These are phyloP conservation scores for Geranium incanum DNA, from an alignment of 441 rosid genomes.

Conservation along the genomic window DNA sequence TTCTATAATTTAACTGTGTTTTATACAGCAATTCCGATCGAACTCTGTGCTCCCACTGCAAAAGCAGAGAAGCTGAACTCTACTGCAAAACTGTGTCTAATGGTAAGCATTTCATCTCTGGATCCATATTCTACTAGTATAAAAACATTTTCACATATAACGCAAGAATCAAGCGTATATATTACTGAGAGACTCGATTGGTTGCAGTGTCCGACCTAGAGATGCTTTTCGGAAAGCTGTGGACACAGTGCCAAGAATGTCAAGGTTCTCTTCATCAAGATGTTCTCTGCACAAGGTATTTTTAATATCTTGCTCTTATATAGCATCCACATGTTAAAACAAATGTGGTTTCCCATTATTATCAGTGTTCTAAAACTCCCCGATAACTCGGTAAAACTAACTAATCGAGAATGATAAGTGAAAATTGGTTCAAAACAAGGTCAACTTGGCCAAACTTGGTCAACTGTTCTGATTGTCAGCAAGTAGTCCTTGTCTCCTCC, in stretches of 20 bases:
- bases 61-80: conserved; percentile 88
- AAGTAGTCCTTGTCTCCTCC: no score
- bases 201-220: conserved; percentile 76
- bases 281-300: conserved; percentile 88
- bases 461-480: no score
- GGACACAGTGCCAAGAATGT: conserved; percentile 98
- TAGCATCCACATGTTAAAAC: not conserved
- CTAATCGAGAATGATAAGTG: no score
- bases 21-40: conserved; percentile 42
- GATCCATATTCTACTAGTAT: not conserved
- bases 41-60: conserved; percentile 79
- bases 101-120: conserved; percentile 34
- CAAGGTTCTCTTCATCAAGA: conserved; percentile 99
- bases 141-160: conserved; percentile 1
- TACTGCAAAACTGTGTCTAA: conserved; percentile 84
- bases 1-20: conserved; percentile 7
- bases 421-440: no score
- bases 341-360: no score
- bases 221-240: conserved; percentile 70
- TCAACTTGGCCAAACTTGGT: no score
- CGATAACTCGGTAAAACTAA: no score
- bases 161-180: not conserved
- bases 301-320: conserved; percentile 6
- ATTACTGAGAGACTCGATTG: conserved; percentile 14
- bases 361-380: no score